These are phyloP conservation scores for Erysimum pusillum DNA, from an alignment of 441 rosid species.

Conservation along the genomic window DNA sequence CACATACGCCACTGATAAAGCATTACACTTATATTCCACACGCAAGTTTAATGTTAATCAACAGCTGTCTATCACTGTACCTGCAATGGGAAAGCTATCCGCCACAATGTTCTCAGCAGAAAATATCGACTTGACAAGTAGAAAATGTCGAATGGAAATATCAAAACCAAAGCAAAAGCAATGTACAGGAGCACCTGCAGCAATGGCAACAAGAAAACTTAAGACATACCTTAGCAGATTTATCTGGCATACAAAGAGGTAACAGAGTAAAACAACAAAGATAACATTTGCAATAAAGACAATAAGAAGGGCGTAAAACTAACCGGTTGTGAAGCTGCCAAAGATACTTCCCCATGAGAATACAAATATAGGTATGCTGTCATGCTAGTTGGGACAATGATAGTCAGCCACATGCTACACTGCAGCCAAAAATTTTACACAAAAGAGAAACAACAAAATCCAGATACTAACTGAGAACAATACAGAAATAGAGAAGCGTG, in stretches of 20 bases:
- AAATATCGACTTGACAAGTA: constrained; percentile 73
- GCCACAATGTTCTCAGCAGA: constrained; percentile 78
- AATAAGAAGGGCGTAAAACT: constrained; percentile 26
- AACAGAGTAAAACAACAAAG: constrained; percentile 5
- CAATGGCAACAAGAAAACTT: constrained; percentile 25
- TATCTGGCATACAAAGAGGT: constrained; percentile 31
- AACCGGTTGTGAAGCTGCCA: constrained; percentile 89
- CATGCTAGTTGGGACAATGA: constrained; percentile 82
- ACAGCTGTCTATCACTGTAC: constrained; percentile 48
- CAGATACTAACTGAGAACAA: constrained; percentile 27
- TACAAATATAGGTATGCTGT: constrained; percentile 80
- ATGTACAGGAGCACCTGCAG: constrained; percentile 73
- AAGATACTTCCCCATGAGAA: constrained; percentile 81
- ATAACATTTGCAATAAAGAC: background rate
- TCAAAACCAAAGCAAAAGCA: constrained; percentile 66
- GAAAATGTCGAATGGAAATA: constrained; percentile 81
- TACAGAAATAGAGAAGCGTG: background rate
- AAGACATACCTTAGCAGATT: constrained; percentile 13
- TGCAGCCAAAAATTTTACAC: constrained; percentile 52
- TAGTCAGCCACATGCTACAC: constrained; percentile 84
- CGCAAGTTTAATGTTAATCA: background rate
- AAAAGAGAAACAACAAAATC: constrained; percentile 21
- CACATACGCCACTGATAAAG: background rate
- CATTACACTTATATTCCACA: constrained; percentile 1
- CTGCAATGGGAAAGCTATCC: constrained; percentile 76